Base-by-base conservation (phyloP, 176 grass and related monocot species). In the Dactylis glomerata region DNA sequence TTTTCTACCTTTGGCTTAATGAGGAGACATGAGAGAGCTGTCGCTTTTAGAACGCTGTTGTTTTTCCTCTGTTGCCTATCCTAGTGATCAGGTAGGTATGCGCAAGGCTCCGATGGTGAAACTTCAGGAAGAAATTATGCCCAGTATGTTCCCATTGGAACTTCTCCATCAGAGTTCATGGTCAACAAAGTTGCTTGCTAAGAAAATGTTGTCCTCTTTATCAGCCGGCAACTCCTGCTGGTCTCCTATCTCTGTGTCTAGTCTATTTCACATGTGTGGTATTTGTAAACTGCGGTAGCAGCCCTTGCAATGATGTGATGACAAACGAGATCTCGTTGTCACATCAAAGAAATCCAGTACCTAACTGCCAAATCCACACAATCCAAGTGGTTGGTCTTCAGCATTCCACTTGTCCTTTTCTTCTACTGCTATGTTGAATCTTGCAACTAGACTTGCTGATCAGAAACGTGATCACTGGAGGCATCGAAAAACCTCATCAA, bases 71-170 rank as follows among this genome's bases (percentile, higher is more conserved):
- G 6, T 72, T 46, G 3, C 58, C 26, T 45, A 24, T 68, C 37
- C 4, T 82, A 23, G 31, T 12, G 1, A 6, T 44, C 22, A 58
- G 1, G 19, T 34, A 59, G 36, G 24, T 27, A 6, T 80, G 38
- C 59, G 67, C 78, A 80, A 31, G 56, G 41, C 59, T 81, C 30
- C 0, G 10, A 23, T 47, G 4, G 19, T 9, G 70, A 89, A 85
- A 68, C 69, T 85, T 75, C 82, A 76, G 76, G 77, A 70, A 62
- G 50, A 82, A 68, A 73, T n/a, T 45, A 27, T 71, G 30, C 70
- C 49, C 49, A 38, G 59, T 52, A 49, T 11, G 40, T 85, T 89
- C 51, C 28, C 10, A 70, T 9, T 33, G 42, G 36, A 63, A 26
- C 33, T 72, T 72, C 16, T 86, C 33, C 54, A 65, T 82, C 20